A percentile compares a stretch with the other conserved stretches of the same genome.
Conservation (phyloP, 148 eudicot genomes). For the Persicaria tinctoria region DNA sequence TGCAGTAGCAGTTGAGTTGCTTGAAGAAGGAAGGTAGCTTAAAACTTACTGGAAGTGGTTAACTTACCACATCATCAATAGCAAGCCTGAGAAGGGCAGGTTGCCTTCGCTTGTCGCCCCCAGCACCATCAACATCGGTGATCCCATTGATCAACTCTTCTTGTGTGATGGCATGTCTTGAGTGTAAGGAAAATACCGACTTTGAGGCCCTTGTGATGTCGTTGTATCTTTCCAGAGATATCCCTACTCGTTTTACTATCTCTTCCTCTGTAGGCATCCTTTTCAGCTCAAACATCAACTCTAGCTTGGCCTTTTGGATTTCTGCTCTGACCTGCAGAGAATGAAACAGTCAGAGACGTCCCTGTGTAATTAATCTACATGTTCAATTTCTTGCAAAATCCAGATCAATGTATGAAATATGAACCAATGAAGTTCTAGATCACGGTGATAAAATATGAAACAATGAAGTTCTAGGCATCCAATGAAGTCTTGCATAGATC, state of each 20-base stretch:
- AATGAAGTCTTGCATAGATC: too few relatives aligned
- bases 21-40: too few relatives aligned
- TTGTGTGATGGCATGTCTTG: conserved; percentile 51
- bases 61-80: conserved; percentile 85
- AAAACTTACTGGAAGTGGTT: not conserved
- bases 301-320: conserved; percentile 64
- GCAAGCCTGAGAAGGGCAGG: conserved; percentile 96
- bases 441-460: too few relatives aligned
- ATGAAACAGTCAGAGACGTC: not conserved
- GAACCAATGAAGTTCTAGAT: too few relatives aligned
- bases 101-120: conserved; percentile 47
- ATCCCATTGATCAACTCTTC: conserved; percentile 68
- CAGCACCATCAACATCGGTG: conserved; percentile 47
- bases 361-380: not conserved
- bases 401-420: too few relatives aligned
- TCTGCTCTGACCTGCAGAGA: conserved; percentile 62
- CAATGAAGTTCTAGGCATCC: too few relatives aligned
- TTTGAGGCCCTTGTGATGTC: conserved; percentile 73
- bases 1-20: not conserved
- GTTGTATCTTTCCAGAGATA: conserved; percentile 63
- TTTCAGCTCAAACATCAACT: conserved; percentile 57
- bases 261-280: conserved; percentile 81
- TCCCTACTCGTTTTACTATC: conserved; percentile 47
- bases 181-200: conserved; percentile 52
- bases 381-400: too few relatives aligned